phyloP scores from a whole-genome alignment of 345 rosid species.

The Passiflora organensis region DNA sequence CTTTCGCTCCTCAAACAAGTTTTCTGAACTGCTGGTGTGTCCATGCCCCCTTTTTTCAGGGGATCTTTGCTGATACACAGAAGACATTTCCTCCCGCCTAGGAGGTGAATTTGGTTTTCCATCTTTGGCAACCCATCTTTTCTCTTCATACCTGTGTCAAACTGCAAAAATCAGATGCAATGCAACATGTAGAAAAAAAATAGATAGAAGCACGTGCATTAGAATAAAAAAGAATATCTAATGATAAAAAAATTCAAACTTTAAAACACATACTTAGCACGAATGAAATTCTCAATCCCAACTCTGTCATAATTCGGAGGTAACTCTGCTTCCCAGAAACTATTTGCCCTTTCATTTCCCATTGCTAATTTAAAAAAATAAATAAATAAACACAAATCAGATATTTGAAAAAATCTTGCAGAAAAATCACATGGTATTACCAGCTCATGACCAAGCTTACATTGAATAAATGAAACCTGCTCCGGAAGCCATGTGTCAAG shows the following conservation, averaged over 20 bases:
- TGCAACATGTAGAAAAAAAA: not conserved
- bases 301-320: slow-evolving; percentile 72
- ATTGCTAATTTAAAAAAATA: slow-evolving; percentile 37
- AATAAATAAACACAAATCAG: slow-evolving; percentile 8
- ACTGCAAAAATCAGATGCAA: not conserved
- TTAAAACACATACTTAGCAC: slow-evolving; percentile 60
- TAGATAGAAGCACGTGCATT: slow-evolving; percentile 2
- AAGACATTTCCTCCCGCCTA: slow-evolving; percentile 47
- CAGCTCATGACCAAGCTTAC: slow-evolving; percentile 37
- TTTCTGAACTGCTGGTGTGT: slow-evolving; percentile 42
- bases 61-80: slow-evolving; percentile 44
- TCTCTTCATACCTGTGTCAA: slow-evolving; percentile 58
- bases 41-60: slow-evolving; percentile 52
- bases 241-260: not conserved
- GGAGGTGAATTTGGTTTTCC: slow-evolving; percentile 67
- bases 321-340: slow-evolving; percentile 92
- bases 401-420: not conserved
- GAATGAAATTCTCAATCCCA: slow-evolving; percentile 78
- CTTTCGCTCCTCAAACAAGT: slow-evolving; percentile 57
- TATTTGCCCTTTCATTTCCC: slow-evolving; percentile 79
- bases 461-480: slow-evolving; percentile 79
- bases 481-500: slow-evolving; percentile 99
- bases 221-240: not conserved
- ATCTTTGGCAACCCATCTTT: slow-evolving; percentile 71
- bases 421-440: not conserved